A percentile compares a stretch with the other conserved stretches of the same genome.
Evolutionary conservation across 1,284 basidiomycete species (phyloP).

Genomic region (Puccinia novopanici): DNA sequence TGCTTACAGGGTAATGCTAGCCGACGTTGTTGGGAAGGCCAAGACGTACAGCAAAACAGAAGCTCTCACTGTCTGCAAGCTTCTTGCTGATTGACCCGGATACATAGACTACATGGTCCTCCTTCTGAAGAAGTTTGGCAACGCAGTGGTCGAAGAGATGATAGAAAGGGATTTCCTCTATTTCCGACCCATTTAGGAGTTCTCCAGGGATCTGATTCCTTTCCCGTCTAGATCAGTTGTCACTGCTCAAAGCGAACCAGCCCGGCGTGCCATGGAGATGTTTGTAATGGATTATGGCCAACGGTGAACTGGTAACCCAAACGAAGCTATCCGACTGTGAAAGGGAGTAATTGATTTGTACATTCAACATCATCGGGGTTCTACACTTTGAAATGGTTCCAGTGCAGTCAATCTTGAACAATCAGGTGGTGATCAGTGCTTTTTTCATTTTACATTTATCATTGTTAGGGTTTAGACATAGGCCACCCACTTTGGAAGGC

Average conservation of each 20-base stretch:
- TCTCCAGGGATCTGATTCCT: neutral
- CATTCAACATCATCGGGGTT: too few relatives aligned
- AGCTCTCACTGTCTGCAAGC: too few relatives aligned
- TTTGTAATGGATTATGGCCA: neutral
- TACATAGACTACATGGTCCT: too few relatives aligned
- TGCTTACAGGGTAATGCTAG: neutral
- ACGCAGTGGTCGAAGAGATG: too few relatives aligned
- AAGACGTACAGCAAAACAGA: neutral
- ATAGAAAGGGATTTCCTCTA: neutral
- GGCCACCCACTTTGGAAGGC: too few relatives aligned
- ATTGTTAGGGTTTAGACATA: too few relatives aligned
- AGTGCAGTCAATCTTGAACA: neutral
- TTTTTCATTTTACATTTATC: too few relatives aligned
- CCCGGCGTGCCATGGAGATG: neutral
- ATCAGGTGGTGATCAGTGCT: neutral
- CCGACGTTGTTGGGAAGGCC: neutral
- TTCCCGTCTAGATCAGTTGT: neutral
- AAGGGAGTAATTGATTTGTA: neutral
- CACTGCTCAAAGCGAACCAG: too few relatives aligned
- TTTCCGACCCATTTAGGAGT: neutral
- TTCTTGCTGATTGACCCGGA: neutral
- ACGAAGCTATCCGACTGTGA: neutral
- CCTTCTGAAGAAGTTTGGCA: too few relatives aligned
- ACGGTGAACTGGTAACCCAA: neutral
- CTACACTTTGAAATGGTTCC: too few relatives aligned